phyloP scores from a whole-genome alignment of 495 filamentous ascomycete genomes.

The Aspergillus affinis region DNA sequence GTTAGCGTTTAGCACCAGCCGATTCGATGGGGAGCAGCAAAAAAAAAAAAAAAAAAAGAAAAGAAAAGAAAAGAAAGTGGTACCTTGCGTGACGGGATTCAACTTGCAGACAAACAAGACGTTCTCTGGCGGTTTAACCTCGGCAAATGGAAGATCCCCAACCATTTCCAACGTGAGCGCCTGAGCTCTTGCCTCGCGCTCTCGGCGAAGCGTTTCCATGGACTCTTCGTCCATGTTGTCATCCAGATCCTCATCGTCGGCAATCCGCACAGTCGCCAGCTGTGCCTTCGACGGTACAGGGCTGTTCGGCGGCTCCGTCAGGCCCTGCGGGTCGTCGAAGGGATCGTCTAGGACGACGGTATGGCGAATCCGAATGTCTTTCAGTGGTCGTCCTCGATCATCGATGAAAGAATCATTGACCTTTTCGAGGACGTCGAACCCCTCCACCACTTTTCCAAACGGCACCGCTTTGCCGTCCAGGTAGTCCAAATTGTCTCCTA shows the following conservation, averaged over 20 bases:
- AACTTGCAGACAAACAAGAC: conserved; percentile 98
- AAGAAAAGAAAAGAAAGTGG: neutral
- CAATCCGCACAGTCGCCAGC: conserved; percentile 85
- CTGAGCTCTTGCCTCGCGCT: conserved; percentile 91
- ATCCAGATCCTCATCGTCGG: conserved; percentile 78
- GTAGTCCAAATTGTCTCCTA: conserved; percentile 83
- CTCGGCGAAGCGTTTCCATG: conserved; percentile 75
- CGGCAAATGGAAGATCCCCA: conserved; percentile 94
- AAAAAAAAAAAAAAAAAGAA: too few species aligned
- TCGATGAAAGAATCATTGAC: conserved; percentile 89
- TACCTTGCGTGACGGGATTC: conserved; percentile 88
- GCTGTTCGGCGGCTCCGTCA: conserved; percentile 73
- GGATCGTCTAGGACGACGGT: conserved; percentile 89
- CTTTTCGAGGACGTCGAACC: conserved; percentile 88
- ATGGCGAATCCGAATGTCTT: conserved; percentile 90
- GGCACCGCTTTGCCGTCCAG: conserved; percentile 90
- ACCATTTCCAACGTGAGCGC: conserved; percentile 97
- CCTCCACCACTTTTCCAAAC: conserved; percentile 92
- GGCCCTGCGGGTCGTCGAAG: conserved; percentile 71
- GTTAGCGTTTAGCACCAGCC: conserved; percentile 7
- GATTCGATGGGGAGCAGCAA: neutral
- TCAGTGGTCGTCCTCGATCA: conserved; percentile 76
- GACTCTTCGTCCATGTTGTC: conserved; percentile 76
- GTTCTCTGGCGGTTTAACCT: conserved; percentile 97
- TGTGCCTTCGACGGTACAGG: conserved; percentile 83